Conservation (phyloP, 2,329 filamentous ascomycete genomes). For the Coniochaeta sp. region DNA sequence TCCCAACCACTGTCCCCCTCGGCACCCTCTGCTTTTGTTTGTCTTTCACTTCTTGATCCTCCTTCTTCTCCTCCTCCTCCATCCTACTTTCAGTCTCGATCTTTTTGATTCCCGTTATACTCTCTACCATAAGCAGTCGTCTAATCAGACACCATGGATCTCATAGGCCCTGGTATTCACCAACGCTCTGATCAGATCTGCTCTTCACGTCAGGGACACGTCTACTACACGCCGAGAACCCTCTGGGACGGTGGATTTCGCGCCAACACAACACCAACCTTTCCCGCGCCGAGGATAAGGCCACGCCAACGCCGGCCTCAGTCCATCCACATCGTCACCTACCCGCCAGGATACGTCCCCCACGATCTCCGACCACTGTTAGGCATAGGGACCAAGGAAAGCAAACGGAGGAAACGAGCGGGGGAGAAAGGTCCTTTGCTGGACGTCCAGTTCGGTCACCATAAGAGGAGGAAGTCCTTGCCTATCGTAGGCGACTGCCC, state of each 20-base stretch:
- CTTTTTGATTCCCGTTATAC: background rate
- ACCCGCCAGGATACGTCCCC: conserved; percentile 32
- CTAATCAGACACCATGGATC: conserved; percentile 1
- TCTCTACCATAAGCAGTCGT: background rate
- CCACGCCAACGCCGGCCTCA: conserved; percentile 45
- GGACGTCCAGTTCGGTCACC: background rate
- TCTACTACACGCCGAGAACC: conserved; percentile 19
- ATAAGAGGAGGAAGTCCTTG: conserved; percentile 19
- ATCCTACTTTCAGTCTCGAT: no score
- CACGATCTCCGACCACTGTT: conserved; percentile 29
- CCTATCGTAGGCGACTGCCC: conserved; percentile 27
- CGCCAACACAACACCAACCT: conserved; percentile 13
- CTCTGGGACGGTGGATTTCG: conserved; percentile 15
- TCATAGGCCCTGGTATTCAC: background rate
- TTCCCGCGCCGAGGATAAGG: conserved; percentile 36
- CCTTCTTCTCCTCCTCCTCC: background rate
- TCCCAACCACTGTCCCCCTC: background rate
- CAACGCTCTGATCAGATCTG: background rate
- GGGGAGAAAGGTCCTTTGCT: conserved; percentile 7
- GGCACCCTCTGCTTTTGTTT: background rate
- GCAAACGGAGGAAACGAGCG: conserved; percentile 33
- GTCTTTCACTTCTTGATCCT: background rate
- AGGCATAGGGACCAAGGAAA: conserved; percentile 26
- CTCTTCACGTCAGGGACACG: conserved; percentile 9
- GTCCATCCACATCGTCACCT: conserved; percentile 48